These are phyloP conservation scores for Trichoderma sp. DNA, from an alignment of 2,329 filamentous ascomycete genomes.

Conservation along the genomic window DNA sequence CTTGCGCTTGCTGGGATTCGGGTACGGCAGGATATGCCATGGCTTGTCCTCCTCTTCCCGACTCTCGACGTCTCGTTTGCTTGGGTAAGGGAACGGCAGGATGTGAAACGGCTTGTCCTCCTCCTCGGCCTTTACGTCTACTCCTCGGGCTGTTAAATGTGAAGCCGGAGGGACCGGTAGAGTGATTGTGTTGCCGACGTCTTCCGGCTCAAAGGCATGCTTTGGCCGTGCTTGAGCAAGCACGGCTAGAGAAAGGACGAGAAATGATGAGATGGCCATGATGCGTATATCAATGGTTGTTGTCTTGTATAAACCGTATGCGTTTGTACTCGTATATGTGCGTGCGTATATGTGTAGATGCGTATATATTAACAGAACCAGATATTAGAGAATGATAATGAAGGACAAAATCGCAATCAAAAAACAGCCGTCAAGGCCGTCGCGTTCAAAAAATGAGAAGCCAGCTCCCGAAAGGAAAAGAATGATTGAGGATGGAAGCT, in stretches of 20 bases:
- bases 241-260: slow-evolving; percentile 18
- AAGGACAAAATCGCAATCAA: not conserved
- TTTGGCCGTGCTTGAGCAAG: slow-evolving; percentile 21
- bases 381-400: not conserved
- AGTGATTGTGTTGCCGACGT: slow-evolving; percentile 8
- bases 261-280: slow-evolving; percentile 16
- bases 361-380: not conserved
- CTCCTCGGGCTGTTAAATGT: not conserved
- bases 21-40: slow-evolving; percentile 1
- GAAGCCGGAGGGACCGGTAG: not conserved
- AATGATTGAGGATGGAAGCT: not conserved
- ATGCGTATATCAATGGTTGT: not conserved
- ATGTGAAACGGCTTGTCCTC: slow-evolving; percentile 5
- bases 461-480: slow-evolving; percentile 6
- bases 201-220: slow-evolving; percentile 16
- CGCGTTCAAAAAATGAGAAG: not conserved
- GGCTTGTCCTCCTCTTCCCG: slow-evolving; percentile 3
- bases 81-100: not conserved
- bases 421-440: slow-evolving; percentile 12
- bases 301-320: not conserved
- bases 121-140: not conserved
- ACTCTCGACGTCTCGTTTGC: not conserved
- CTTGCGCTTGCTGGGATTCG: slow-evolving; percentile 3
- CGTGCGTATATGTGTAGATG: not conserved
- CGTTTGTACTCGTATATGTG: not conserved